Evolutionary conservation across 2,329 filamentous ascomycete genomes (phyloP).

Genomic region (Sporothrix schenckii): DNA sequence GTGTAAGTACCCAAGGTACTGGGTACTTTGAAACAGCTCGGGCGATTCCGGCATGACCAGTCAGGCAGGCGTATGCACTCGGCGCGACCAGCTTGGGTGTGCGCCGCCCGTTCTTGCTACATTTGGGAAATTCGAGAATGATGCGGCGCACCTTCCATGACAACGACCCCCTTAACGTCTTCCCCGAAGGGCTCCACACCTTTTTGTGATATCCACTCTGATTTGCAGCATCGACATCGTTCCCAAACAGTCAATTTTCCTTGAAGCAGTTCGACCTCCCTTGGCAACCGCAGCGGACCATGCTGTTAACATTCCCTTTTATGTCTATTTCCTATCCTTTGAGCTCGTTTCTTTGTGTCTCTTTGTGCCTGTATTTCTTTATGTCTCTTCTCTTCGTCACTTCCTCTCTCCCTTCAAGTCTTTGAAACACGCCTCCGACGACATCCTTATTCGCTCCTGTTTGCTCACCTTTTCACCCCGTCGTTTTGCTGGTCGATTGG

Average conservation of each 20-base stretch:
- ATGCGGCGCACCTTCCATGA: slow-evolving; percentile 16
- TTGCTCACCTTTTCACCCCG: not conserved
- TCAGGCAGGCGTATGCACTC: not conserved
- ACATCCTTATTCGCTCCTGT: slow-evolving; percentile 4
- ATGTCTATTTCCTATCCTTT: not conserved
- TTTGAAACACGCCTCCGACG: slow-evolving; percentile 30
- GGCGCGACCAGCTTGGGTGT: slow-evolving; percentile 1
- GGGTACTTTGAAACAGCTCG: slow-evolving; percentile 31
- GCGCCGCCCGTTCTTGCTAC: slow-evolving; percentile 15
- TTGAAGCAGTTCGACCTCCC: slow-evolving; percentile 18
- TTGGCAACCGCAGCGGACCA: not conserved
- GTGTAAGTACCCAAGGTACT: slow-evolving; percentile 29
- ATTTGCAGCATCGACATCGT: slow-evolving; percentile 26
- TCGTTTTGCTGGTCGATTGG: not conserved
- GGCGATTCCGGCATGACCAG: slow-evolving; percentile 32
- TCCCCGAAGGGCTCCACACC: not conserved
- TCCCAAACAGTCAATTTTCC: slow-evolving; percentile 18
- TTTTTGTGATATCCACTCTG: slow-evolving; percentile 23
- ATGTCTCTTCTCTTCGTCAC: not conserved
- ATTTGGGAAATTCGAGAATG: slow-evolving; percentile 25
- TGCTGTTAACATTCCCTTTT: not conserved
- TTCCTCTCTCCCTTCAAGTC: slow-evolving; percentile 7
- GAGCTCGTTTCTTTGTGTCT: slow-evolving; percentile 9
- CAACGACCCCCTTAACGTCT: slow-evolving; percentile 5
- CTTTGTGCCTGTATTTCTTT: not conserved